Evolutionary conservation across 768 basidiomycete species (phyloP).

Genomic region (Mycena vulgaris): DNA sequence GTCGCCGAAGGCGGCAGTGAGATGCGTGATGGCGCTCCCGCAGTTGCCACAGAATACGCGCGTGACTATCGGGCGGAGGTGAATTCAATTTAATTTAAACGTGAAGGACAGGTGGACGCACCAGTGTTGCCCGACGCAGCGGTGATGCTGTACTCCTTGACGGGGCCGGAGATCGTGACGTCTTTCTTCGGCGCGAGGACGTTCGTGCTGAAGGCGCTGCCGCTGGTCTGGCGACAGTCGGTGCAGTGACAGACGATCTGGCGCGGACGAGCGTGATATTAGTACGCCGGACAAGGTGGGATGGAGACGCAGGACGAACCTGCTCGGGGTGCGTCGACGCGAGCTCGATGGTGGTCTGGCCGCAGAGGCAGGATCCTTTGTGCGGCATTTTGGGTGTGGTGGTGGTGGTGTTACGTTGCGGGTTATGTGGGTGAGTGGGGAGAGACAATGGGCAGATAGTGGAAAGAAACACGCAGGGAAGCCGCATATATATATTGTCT

Average conservation of each 20-base stretch:
- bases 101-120: constrained; percentile 28
- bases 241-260: constrained; percentile 56
- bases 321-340: constrained; percentile 47
- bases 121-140: constrained; percentile 53
- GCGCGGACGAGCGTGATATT: background rate
- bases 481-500: background rate
- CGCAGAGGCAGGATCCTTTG: constrained; percentile 53
- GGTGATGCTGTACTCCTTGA: constrained; percentile 49
- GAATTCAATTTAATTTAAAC: background rate
- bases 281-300: background rate
- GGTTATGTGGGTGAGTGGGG: no score
- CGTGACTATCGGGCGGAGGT: constrained; percentile 43
- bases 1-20: constrained; percentile 51
- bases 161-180: constrained; percentile 51
- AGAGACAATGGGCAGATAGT: background rate
- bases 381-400: constrained; percentile 38
- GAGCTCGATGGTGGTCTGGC: constrained; percentile 48
- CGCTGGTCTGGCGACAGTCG: constrained; percentile 56
- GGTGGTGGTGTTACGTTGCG: background rate
- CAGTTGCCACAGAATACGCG: constrained; percentile 57
- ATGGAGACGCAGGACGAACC: constrained; percentile 30
- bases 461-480: background rate
- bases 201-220: constrained; percentile 58
- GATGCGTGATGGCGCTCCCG: constrained; percentile 55
- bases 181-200: constrained; percentile 52